Percentiles rank a stretch among this genome's conserved stretches.
Evolutionary conservation across 441 rosid species (phyloP).

Genomic region (Metrosideros polymorpha): DNA sequence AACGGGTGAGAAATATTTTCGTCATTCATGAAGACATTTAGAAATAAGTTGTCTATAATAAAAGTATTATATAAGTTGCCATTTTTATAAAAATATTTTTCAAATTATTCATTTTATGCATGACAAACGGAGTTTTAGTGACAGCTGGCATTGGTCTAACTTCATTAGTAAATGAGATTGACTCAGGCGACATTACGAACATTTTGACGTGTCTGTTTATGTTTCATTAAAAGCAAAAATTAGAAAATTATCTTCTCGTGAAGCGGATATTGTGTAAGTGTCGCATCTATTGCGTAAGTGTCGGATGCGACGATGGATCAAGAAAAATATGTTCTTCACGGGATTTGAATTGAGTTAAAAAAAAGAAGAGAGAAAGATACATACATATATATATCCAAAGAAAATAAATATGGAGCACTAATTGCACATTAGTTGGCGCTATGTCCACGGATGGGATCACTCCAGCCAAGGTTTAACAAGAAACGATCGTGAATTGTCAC

Average conservation of each 20-base stretch:
- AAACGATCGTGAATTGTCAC: no score
- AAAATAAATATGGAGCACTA: neutral
- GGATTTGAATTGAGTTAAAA: neutral
- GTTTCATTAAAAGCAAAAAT: neutral
- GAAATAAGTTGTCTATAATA: no score
- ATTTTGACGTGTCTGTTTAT: neutral
- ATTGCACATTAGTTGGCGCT: neutral
- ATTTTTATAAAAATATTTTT: neutral
- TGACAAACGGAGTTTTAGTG: neutral
- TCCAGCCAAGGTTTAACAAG: neutral
- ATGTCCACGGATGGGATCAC: neutral
- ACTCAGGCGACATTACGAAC: neutral
- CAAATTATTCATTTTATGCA: no score
- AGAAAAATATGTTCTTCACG: neutral
- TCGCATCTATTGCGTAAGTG: no score
- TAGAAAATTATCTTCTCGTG: neutral
- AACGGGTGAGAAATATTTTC: no score
- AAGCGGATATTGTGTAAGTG: no score
- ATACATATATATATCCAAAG: neutral
- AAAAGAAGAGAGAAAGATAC: accelerated
- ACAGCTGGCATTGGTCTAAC: neutral
- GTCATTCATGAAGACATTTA: no score
- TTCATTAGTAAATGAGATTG: neutral
- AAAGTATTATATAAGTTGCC: no score
- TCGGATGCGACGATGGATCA: no score